phyloP scores from a whole-genome alignment of 106 monocot species.

The Dendrobium officinale region DNA sequence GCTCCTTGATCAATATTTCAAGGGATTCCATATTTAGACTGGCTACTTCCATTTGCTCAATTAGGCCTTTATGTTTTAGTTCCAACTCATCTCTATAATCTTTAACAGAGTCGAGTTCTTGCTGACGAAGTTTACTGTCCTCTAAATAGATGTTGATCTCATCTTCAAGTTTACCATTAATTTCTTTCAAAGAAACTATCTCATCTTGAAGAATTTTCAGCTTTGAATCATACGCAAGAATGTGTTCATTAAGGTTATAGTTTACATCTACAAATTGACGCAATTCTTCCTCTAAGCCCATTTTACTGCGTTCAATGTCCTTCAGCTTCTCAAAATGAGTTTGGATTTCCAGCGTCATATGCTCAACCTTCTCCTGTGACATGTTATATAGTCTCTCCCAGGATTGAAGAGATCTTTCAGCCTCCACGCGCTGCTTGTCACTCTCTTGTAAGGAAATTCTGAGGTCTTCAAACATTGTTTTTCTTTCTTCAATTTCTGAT shows the following conservation, averaged over 20 bases:
- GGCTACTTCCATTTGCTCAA: constrained; percentile 32
- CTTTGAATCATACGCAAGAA: neutral
- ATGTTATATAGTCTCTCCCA: constrained; percentile 16
- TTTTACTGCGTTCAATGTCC: constrained; percentile 27
- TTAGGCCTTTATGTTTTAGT: constrained; percentile 18
- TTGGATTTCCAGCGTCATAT: constrained; percentile 20
- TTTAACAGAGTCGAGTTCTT: constrained; percentile 34
- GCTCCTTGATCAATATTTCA: constrained; percentile 28
- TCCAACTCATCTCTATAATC: constrained; percentile 33
- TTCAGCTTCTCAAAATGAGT: constrained; percentile 24
- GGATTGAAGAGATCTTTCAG: constrained; percentile 25
- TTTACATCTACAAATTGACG: constrained; percentile 14
- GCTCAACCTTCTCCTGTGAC: constrained; percentile 33
- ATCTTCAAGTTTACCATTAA: constrained; percentile 23
- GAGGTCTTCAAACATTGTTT: constrained; percentile 23
- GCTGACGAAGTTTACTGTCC: constrained; percentile 37
- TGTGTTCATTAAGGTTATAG: constrained; percentile 24
- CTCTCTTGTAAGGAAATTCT: constrained; percentile 7
- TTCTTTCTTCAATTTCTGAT: constrained; percentile 15
- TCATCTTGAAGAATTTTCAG: constrained; percentile 30
- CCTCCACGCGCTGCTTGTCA: constrained; percentile 9
- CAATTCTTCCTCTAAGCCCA: constrained; percentile 34
- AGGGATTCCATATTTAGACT: constrained; percentile 35
- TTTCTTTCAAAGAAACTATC: constrained; percentile 22
- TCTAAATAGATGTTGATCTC: constrained; percentile 25